Evolutionary conservation across 352 stramenopile species (phyloP).

Genomic region (Phytopythium ostracodes): DNA sequence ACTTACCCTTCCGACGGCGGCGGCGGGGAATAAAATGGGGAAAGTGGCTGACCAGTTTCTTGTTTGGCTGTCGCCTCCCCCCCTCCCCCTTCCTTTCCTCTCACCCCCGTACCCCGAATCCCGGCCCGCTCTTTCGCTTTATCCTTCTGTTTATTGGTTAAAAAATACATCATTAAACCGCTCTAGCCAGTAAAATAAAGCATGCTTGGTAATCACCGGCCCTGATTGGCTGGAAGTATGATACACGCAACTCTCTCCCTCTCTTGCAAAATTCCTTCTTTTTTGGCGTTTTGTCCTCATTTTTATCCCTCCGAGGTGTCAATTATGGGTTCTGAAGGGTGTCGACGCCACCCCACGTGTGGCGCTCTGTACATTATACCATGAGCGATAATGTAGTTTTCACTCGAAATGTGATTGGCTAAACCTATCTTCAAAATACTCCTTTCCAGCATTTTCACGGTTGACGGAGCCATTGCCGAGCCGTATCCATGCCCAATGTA

Average conservation of each 20-base stretch:
- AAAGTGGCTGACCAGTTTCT: conserved; percentile 7
- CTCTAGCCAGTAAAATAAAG: not conserved
- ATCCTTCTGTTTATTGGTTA: not conserved
- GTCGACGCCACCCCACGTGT: no score
- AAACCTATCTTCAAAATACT: no score
- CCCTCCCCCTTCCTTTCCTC: conserved; percentile 3
- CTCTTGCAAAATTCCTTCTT: not conserved
- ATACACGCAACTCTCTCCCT: not conserved
- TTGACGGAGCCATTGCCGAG: not conserved
- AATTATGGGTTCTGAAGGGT: not conserved
- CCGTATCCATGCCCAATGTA: not conserved
- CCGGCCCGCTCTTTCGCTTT: not conserved
- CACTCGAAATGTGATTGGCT: no score
- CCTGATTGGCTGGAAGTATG: not conserved
- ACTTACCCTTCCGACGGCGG: conserved; percentile 2
- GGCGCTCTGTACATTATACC: no score
- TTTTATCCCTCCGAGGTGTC: not conserved
- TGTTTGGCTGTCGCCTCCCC: conserved; percentile 1
- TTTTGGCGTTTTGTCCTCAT: not conserved
- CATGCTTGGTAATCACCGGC: not conserved
- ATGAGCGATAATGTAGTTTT: no score
- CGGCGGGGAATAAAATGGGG: not conserved
- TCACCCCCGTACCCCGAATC: not conserved
- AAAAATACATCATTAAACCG: not conserved
- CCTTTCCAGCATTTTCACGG: no score